Conservation (phyloP, 768 basidiomycete species). For the Tricholoma matsutake region DNA sequence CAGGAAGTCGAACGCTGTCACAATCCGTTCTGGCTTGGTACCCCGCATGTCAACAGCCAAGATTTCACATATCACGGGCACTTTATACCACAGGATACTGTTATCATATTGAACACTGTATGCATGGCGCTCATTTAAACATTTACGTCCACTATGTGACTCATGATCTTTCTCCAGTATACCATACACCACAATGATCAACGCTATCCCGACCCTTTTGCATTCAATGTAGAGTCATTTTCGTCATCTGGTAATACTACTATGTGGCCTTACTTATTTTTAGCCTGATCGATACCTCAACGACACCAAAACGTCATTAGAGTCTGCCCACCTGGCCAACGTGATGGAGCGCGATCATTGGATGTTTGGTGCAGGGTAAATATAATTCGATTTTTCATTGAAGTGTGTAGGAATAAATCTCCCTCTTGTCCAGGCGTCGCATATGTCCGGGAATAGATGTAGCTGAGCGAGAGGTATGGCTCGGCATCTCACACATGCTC, state of each 20-base stretch:
- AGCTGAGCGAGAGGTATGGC: constrained; percentile 44
- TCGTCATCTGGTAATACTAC: background rate
- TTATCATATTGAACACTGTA: constrained; percentile 38
- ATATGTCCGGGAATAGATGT: constrained; percentile 45
- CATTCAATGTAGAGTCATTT: constrained; percentile 23
- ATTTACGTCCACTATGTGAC: background rate
- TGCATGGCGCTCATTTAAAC: background rate
- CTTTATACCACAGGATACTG: constrained; percentile 36
- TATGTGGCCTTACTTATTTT: background rate
- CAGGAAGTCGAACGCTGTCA: constrained; percentile 5
- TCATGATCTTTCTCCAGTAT: constrained; percentile 18
- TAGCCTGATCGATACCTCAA: constrained; percentile 45
- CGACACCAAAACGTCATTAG: constrained; percentile 35
- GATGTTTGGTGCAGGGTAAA: constrained; percentile 48
- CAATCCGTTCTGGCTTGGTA: constrained; percentile 3
- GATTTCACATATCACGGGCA: constrained; percentile 6
- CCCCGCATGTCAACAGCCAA: constrained; percentile 6
- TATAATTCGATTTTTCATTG: background rate
- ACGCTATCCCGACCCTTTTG: constrained; percentile 38
- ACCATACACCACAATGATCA: constrained; percentile 34
- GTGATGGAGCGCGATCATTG: constrained; percentile 47
- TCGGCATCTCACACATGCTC: constrained; percentile 43
- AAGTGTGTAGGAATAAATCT: background rate
- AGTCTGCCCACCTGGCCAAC: constrained; percentile 41
- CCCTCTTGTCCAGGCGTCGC: constrained; percentile 25